phyloP scores from a whole-genome alignment of 495 filamentous ascomycete genomes.

The Neurospora sp. region DNA sequence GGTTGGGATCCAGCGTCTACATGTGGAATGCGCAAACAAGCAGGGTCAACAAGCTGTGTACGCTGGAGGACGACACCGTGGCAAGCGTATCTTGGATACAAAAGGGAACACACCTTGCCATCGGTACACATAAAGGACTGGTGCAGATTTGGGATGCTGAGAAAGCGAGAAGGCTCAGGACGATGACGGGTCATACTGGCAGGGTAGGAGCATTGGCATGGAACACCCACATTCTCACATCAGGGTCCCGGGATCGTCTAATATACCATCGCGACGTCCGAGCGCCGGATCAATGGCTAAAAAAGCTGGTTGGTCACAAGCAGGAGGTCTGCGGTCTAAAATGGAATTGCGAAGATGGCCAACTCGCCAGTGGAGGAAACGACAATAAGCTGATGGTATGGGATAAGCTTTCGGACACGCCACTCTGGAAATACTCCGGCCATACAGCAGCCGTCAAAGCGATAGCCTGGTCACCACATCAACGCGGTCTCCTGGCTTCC shows the following conservation, averaged over 20 bases:
- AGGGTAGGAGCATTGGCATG: constrained; percentile 87
- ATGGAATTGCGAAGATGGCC: constrained; percentile 93
- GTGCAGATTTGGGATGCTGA: constrained; percentile 98
- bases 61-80: constrained; percentile 84
- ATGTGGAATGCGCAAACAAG: constrained; percentile 94
- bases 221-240: constrained; percentile 96
- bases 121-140: constrained; percentile 85
- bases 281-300: constrained; percentile 80
- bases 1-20: constrained; percentile 87
- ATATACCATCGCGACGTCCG: constrained; percentile 96
- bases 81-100: constrained; percentile 98
- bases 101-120: constrained; percentile 84
- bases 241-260: constrained; percentile 82
- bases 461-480: constrained; percentile 97
- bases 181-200: constrained; percentile 92
- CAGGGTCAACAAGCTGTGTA: constrained; percentile 83
- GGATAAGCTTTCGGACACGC: constrained; percentile 83
- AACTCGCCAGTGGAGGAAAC: constrained; percentile 93
- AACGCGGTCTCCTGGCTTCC: constrained; percentile 84
- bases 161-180: constrained; percentile 69
- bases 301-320: constrained; percentile 84
- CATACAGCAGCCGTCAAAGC: constrained; percentile 95
- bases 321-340: constrained; percentile 97
- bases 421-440: constrained; percentile 83
- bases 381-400: constrained; percentile 98